Evolutionary conservation across 2,329 filamentous ascomycete species (phyloP), one percentile per base, ranked within the genome.

Genomic region (Botrytis elliptica): DNA sequence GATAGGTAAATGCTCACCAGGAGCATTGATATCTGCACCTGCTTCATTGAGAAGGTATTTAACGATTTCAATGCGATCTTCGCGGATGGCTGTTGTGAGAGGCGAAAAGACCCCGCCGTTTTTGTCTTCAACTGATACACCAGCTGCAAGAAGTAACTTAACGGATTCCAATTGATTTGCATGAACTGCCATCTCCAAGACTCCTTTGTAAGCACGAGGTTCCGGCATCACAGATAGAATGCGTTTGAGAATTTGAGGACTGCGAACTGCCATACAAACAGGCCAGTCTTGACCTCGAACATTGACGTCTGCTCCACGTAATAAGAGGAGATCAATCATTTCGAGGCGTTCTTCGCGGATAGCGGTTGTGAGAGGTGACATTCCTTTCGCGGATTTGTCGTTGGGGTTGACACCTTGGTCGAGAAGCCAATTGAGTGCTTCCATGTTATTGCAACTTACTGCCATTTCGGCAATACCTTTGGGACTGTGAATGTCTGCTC

Each of bases 41-140:
- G 86, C 89, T 75, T 90, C 86, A 67, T 88, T 85, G 73, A 92
- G 84, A 16, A 92, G 85, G 82, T 85, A 92, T 6, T 81, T 81
- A 59, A 91, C 88, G 73, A 92, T 91, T 0, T 87, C 86, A 63
- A 86, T 87, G 77, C 86, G 85, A 40, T 88, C 84, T 81, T 92
- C 90, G 20, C 90, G 88, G 73, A 92, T 88, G 14, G 89, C 89
- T 0, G 89, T 91, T 1, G 90, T 92, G 6, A 92, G 85, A 0
- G 90, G 89, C 0, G 89, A 91, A 83, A 93, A 93, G 67, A 92
- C 91, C 71, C 91, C 91, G 33, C 90, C 90, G 79, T 91, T 92
- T 82, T 90, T 90, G 82, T 92, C 91, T 80, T 92, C 90, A 72
- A 92, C 89, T 59, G 86, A 90, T 29, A 92, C 88, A 1, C 78